Percentiles rank a stretch among this genome's conserved stretches.
These are phyloP conservation scores for Suillus clintonianus DNA, from an alignment of 768 basidiomycete species.

Conservation along the genomic window DNA sequence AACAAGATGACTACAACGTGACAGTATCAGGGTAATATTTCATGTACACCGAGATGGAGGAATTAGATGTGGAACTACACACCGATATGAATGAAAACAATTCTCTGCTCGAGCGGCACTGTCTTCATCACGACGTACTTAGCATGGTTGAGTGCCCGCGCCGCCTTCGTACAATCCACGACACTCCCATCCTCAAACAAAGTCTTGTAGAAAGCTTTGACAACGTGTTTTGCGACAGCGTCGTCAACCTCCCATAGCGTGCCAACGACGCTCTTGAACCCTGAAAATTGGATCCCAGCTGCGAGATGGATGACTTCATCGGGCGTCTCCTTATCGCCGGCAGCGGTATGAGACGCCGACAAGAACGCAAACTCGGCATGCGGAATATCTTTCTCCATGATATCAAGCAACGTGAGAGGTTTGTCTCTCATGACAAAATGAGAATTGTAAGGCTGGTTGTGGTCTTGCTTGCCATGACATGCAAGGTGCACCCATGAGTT, in stretches of 20 bases:
- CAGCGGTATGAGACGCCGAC: conserved; percentile 27
- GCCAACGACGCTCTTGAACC: conserved; percentile 22
- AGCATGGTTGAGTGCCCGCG: conserved; percentile 2
- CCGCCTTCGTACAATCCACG: conserved; percentile 4
- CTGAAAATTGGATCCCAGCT: conserved; percentile 20
- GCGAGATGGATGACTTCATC: conserved; percentile 25
- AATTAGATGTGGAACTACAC: too few relatives aligned
- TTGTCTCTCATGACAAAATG: conserved; percentile 1
- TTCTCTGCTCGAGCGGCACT: conserved; percentile 6
- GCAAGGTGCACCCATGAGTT: conserved; percentile 21
- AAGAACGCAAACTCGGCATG: conserved; percentile 11
- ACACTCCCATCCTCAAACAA: not conserved
- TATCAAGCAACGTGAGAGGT: conserved; percentile 1
- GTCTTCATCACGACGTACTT: not conserved
- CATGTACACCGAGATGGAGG: too few relatives aligned
- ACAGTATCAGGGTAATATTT: too few relatives aligned
- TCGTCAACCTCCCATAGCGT: conserved; percentile 21
- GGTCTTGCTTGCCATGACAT: conserved; percentile 16
- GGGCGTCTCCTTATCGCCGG: conserved; percentile 11
- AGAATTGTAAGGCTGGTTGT: conserved; percentile 12
- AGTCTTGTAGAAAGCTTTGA: not conserved
- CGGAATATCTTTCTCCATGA: not conserved
- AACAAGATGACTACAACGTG: too few relatives aligned
- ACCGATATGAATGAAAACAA: conserved; percentile 10
- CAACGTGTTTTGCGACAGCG: not conserved